Evolutionary conservation across 768 basidiomycete species (phyloP), one percentile per base, ranked within the genome.

Genomic region (Kwoniella dejecticola): DNA sequence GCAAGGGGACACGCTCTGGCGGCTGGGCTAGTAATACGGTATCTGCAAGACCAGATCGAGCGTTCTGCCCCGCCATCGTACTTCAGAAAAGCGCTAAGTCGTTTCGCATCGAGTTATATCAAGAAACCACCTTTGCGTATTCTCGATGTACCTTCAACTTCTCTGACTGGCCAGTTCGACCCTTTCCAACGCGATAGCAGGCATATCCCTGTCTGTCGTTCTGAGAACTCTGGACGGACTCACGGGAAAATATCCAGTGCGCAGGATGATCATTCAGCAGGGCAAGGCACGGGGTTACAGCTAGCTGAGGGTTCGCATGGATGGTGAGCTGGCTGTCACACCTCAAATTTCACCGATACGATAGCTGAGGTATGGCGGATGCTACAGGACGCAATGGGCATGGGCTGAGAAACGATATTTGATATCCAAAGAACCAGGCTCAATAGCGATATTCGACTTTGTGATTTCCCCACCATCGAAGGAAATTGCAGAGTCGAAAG

Each of bases 391-490:
- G 10, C 30, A 40, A 30, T 74, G 70, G 70, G 24, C 62, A 4
- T 75, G 70, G 70, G 60, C 66, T 31, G 77, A 79, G 48, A 79
- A 79, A 58, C 64, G 66, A 52, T 79, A 77, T 62, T 65, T 77
- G 54, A 60, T 70, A 11, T 69, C 76, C 1, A 52, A 57, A 17
- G 57, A 59, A 48, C 73, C 76, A 4, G 77, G 77, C 11, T 60
- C 74, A 15, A 54, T 38, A 3, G 68, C 75, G n/a, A 62, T 65
- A 3, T 71, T 66, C 57, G 66, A 67, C 2, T 62, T 78, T 47
- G 50, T 67, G 4, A 69, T 70, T 45, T 58, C 68, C 2, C 31
- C 29, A 23, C 63, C 66, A 0, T 47, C 36, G 0, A 33, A 47
- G 17, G 42, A 41, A 17, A 19, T 44, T 41, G 47, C 48, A 29